Conservation (phyloP, 176 grass and related monocot species). For the Alopecurus myosuroides region DNA sequence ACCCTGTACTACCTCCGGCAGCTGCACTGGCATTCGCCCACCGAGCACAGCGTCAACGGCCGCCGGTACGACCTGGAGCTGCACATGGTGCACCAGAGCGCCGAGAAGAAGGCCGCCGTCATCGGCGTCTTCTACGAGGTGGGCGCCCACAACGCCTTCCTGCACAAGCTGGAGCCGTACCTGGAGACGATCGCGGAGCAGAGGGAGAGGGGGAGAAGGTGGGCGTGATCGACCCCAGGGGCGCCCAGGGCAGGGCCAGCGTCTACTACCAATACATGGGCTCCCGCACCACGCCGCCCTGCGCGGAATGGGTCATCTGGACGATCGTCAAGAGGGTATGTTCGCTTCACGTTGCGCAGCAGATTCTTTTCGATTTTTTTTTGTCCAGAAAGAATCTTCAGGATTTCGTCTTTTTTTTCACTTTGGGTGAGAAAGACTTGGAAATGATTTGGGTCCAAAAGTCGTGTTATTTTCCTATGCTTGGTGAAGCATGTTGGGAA, state of each 20-base stretch:
- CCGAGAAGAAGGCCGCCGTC: conserved; percentile 34
- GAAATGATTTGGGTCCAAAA: background rate
- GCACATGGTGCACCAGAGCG: conserved; percentile 66
- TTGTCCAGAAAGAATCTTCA: background rate
- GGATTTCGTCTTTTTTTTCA: background rate
- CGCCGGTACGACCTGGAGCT: conserved; percentile 57
- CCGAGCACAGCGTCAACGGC: conserved; percentile 63
- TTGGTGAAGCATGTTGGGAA: background rate
- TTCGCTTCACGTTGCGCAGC: background rate
- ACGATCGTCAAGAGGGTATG: background rate
- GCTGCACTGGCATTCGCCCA: conserved; percentile 81
- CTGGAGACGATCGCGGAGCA: conserved; percentile 29
- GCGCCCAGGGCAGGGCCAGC: background rate
- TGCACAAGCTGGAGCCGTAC: conserved; percentile 40
- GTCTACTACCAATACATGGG: background rate
- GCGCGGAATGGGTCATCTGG: background rate
- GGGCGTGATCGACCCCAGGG: background rate
- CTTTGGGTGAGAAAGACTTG: too few relatives aligned
- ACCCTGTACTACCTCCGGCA: conserved; percentile 40
- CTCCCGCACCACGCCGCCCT: background rate
- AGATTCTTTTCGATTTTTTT: background rate
- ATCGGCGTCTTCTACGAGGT: conserved; percentile 48
- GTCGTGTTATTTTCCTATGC: background rate
- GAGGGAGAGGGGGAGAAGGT: background rate
- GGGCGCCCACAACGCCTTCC: conserved; percentile 41